Conservation (phyloP, 169 alveolate genomes). For the Eimeria falciformis region DNA sequence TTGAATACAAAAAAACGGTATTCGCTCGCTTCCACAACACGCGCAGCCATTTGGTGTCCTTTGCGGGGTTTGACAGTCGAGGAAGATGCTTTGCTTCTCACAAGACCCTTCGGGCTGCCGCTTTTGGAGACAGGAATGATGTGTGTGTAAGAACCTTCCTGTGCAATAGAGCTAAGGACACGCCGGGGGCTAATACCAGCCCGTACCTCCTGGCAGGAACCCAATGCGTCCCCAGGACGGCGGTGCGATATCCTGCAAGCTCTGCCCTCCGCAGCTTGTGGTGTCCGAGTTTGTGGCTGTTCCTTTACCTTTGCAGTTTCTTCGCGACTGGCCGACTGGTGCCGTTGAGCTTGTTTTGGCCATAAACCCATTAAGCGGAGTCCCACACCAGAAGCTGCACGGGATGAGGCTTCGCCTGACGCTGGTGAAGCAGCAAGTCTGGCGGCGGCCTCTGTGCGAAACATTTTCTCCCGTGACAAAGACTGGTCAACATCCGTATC, state of each 20-base stretch:
- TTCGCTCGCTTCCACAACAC: constrained; percentile 60
- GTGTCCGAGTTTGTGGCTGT: constrained; percentile 30
- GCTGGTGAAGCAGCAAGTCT: constrained; percentile 60
- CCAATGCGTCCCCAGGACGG: constrained; percentile 53
- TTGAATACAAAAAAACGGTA: constrained; percentile 69
- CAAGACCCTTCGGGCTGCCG: constrained; percentile 58
- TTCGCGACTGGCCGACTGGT: constrained; percentile 37
- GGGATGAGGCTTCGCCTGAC: constrained; percentile 33
- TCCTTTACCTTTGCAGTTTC: background rate
- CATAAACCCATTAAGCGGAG: constrained; percentile 49
- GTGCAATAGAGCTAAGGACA: constrained; percentile 47
- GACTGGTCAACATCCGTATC: constrained; percentile 38
- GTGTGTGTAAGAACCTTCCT: constrained; percentile 66
- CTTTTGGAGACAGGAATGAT: constrained; percentile 60
- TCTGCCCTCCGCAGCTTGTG: constrained; percentile 38
- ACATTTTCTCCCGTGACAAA: constrained; percentile 47
- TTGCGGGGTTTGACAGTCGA: constrained; percentile 50
- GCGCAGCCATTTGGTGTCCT: constrained; percentile 57
- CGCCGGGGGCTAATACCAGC: constrained; percentile 25
- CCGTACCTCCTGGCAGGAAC: constrained; percentile 53
- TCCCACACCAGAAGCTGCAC: constrained; percentile 44
- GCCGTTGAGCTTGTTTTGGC: constrained; percentile 61
- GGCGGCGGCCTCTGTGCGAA: constrained; percentile 69
- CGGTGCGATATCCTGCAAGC: constrained; percentile 52
- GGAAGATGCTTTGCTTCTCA: constrained; percentile 22